Conservation (phyloP, 371 early-diverging fungal species). For the Mucor mucedo region DNA sequence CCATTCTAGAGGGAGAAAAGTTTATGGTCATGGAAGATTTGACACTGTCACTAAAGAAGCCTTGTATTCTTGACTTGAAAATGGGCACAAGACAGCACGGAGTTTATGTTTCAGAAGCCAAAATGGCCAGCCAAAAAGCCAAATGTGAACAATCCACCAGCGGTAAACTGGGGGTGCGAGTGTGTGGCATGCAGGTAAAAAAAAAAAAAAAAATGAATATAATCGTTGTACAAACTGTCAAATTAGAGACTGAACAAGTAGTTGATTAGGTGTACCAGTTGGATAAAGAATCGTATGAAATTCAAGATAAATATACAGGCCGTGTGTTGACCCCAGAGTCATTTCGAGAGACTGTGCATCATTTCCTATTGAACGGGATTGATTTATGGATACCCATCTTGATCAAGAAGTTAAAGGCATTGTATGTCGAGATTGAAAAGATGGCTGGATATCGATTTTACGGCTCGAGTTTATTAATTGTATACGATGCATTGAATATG, state of each 20-base stretch:
- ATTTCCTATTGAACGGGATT: conserved; percentile 79
- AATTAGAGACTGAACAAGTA: too few relatives aligned
- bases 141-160: conserved; percentile 91
- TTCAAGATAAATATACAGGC: conserved; percentile 91
- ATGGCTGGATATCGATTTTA: conserved; percentile 89
- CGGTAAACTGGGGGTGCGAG: conserved; percentile 84
- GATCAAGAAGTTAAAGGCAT: conserved; percentile 65
- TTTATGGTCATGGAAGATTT: conserved; percentile 92
- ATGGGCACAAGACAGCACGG: conserved; percentile 97
- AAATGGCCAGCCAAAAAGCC: conserved; percentile 79
- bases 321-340: conserved; percentile 75
- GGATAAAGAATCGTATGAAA: conserved; percentile 46
- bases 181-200: conserved; percentile 94
- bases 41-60: conserved; percentile 77
- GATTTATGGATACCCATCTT: conserved; percentile 76
- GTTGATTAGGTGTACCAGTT: conserved; percentile 19
- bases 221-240: background rate
- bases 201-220: background rate
- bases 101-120: conserved; percentile 77
- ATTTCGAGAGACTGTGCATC: conserved; percentile 72
- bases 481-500: conserved; percentile 29
- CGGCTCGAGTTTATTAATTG: conserved; percentile 76
- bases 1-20: conserved; percentile 39
- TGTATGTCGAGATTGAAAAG: conserved; percentile 68
- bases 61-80: conserved; percentile 93